Conservation (phyloP, 2,329 filamentous ascomycete species). For the Ceratocystiopsis sp. region DNA sequence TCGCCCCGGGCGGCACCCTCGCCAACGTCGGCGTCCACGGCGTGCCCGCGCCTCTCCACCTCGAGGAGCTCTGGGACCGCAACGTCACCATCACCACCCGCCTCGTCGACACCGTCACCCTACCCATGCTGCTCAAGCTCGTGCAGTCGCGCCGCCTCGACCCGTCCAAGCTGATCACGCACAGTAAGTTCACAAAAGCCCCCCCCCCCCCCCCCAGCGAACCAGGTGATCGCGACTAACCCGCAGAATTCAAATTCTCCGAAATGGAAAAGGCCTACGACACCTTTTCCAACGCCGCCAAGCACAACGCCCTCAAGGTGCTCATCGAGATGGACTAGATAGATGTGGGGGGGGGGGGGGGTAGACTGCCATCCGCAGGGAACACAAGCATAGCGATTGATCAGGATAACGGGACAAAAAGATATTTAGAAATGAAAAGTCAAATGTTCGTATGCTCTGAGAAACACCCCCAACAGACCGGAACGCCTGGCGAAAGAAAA, state of each 20-base stretch:
- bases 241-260: slow-evolving; percentile 18
- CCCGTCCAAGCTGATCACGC: slow-evolving; percentile 26
- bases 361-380: no score
- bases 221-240: no score
- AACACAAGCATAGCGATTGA: no score
- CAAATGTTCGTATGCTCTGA: no score
- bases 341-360: no score
- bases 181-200: slow-evolving; percentile 16
- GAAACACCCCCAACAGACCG: no score
- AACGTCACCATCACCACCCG: slow-evolving; percentile 34
- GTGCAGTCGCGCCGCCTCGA: slow-evolving; percentile 24
- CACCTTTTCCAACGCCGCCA: slow-evolving; percentile 23
- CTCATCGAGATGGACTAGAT: slow-evolving; percentile 18
- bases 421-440: no score
- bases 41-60: slow-evolving; percentile 29
- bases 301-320: slow-evolving; percentile 26
- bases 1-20: slow-evolving; percentile 34
- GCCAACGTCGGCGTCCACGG: slow-evolving; percentile 44
- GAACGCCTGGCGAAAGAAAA: no score
- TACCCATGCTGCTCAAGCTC: slow-evolving; percentile 30
- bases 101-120: slow-evolving; percentile 29
- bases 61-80: slow-evolving; percentile 35
- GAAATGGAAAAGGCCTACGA: slow-evolving; percentile 27
- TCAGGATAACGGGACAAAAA: no score
- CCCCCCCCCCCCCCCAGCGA: no score